Evolutionary conservation across 2,329 filamentous ascomycete genomes (phyloP).

Genomic region (Fusarium piperis): DNA sequence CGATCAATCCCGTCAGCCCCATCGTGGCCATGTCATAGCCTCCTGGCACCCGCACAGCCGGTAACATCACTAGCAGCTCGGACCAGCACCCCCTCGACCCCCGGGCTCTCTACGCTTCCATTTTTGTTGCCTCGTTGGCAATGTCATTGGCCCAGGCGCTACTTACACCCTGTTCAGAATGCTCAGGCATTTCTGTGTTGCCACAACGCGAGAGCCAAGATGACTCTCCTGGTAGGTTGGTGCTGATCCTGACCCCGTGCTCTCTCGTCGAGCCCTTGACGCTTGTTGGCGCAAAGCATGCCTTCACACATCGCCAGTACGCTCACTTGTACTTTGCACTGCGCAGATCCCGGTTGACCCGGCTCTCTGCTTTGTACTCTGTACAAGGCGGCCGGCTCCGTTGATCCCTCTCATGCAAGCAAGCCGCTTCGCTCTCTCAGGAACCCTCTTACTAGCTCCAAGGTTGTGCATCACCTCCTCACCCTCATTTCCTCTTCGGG

Average conservation of each 20-base stretch:
- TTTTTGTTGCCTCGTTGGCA: background rate
- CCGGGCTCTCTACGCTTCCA: background rate
- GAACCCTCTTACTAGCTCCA: conserved; percentile 15
- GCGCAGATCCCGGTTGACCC: conserved; percentile 18
- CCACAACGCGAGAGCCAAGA: conserved; percentile 23
- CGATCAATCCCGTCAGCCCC: conserved; percentile 35
- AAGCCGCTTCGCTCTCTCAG: conserved; percentile 25
- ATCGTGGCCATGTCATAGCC: conserved; percentile 33
- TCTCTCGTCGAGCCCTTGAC: background rate
- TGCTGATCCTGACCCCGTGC: background rate
- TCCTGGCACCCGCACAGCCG: conserved; percentile 16
- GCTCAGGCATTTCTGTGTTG: background rate
- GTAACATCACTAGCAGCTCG: conserved; percentile 8
- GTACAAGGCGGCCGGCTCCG: conserved; percentile 13
- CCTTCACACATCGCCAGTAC: background rate
- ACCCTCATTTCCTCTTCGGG: conserved; percentile 29
- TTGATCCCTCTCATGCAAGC: conserved; percentile 32
- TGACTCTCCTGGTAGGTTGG: background rate
- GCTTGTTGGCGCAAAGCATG: background rate
- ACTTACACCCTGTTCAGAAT: background rate
- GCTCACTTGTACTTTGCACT: conserved; percentile 14
- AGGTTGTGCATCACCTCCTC: conserved; percentile 20
- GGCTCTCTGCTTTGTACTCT: conserved; percentile 3
- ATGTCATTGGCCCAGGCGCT: background rate
- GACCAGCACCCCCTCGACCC: background rate